phyloP scores from a whole-genome alignment of 805 yeast species.

The Hemisphaericaspora nanyangensis region DNA sequence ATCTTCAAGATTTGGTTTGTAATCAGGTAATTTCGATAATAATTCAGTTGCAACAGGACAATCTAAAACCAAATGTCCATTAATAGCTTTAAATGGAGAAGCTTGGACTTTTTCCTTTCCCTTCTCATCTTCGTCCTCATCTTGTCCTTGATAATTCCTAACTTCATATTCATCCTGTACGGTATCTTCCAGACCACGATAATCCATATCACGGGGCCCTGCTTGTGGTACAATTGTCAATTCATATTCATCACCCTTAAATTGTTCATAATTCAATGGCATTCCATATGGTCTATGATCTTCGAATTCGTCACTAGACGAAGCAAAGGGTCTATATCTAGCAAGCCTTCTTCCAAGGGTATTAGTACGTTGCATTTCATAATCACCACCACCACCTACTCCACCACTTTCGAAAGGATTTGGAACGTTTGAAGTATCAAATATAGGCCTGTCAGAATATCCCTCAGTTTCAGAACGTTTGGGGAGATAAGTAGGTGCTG shows the following conservation, averaged over 20 bases:
- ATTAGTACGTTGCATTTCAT: slow-evolving; percentile 9
- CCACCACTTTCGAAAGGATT: slow-evolving; percentile 1
- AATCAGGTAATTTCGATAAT: slow-evolving; percentile 39
- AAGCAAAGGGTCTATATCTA: slow-evolving; percentile 40
- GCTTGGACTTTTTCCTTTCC: slow-evolving; percentile 29
- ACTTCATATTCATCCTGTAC: no score
- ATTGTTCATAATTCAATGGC: slow-evolving; percentile 39
- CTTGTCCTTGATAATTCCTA: no score
- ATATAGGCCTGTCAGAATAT: slow-evolving; percentile 9
- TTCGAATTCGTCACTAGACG: slow-evolving; percentile 37
- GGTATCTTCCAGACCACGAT: slow-evolving; percentile 18
- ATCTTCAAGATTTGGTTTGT: slow-evolving; percentile 26
- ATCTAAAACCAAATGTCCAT: slow-evolving; percentile 46
- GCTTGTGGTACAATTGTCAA: slow-evolving; percentile 10
- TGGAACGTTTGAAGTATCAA: slow-evolving; percentile 3
- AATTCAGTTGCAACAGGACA: slow-evolving; percentile 45
- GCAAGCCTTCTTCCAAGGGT: slow-evolving; percentile 25
- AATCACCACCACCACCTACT: slow-evolving; percentile 6
- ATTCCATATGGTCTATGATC: slow-evolving; percentile 36
- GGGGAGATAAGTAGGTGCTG: background rate
- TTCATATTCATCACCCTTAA: slow-evolving; percentile 31
- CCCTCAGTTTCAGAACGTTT: slow-evolving; percentile 4
- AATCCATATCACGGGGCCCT: slow-evolving; percentile 7
- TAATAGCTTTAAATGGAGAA: slow-evolving; percentile 30
- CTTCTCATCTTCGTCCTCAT: no score